Evolutionary conservation across 805 yeast genomes (phyloP).

Genomic region (Candida schatavii): DNA sequence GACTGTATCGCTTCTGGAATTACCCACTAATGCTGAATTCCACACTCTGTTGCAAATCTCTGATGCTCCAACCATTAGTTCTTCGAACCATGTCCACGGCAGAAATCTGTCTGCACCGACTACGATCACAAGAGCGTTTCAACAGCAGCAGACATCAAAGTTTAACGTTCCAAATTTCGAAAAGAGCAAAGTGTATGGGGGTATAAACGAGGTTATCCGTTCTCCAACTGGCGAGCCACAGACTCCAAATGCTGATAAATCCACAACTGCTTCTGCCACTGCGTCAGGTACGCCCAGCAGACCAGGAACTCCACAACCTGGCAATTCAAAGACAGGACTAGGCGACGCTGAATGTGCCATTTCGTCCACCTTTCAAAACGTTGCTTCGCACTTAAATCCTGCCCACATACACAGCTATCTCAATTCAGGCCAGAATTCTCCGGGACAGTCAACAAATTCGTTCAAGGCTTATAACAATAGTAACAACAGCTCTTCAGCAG

Average conservation of each 20-base stretch:
- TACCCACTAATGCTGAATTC: constrained; percentile 37
- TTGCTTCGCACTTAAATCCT: constrained; percentile 1
- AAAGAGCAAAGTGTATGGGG: constrained; percentile 47
- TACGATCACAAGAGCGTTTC: neutral
- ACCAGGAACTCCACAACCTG: neutral
- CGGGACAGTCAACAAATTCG: neutral
- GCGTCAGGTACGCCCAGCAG: no score
- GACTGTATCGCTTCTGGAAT: constrained; percentile 50
- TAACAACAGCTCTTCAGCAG: neutral
- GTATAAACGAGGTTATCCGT: constrained; percentile 42
- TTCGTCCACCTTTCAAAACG: neutral
- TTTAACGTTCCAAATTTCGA: constrained; percentile 39
- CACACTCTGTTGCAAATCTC: constrained; percentile 39
- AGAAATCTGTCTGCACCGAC: neutral
- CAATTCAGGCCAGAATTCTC: neutral
- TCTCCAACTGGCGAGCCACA: neutral
- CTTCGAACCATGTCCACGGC: constrained; percentile 12
- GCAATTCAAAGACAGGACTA: neutral
- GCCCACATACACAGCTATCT: neutral
- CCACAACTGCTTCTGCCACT: neutral
- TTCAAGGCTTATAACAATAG: neutral
- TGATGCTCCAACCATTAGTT: constrained; percentile 16
- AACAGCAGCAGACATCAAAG: constrained; percentile 1
- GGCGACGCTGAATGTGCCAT: neutral
- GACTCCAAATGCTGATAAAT: neutral